These are phyloP conservation scores for Aspergillus pseudoterreus DNA, from an alignment of 2,329 filamentous ascomycete species.

Conservation along the genomic window DNA sequence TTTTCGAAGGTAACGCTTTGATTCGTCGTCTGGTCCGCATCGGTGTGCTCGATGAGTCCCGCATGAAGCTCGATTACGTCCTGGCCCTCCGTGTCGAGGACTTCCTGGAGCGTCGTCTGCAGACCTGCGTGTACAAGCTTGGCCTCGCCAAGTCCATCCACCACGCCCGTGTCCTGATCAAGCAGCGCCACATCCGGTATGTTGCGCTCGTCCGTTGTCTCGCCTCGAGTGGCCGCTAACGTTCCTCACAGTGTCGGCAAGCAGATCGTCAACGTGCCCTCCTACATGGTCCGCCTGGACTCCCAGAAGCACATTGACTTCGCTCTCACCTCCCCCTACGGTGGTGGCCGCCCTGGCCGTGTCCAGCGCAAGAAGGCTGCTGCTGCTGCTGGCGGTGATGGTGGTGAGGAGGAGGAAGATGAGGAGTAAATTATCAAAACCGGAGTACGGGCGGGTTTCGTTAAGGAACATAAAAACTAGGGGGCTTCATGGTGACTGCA, in stretches of 20 bases:
- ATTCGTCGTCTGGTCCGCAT: slow-evolving; percentile 99
- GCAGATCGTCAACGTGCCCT: slow-evolving; percentile 99
- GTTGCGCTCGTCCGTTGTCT: slow-evolving; percentile 14
- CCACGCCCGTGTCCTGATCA: slow-evolving; percentile 99
- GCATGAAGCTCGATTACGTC: slow-evolving; percentile 99
- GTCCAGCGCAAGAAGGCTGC: slow-evolving; percentile 99
- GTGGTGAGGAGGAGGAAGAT: slow-evolving; percentile 70
- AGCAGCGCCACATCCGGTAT: slow-evolving; percentile 94
- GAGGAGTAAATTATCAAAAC: slow-evolving; percentile 54
- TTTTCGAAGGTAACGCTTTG: slow-evolving; percentile 99
- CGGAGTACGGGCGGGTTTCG: slow-evolving; percentile 38
- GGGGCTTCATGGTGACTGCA: slow-evolving; percentile 37
- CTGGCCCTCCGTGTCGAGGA: slow-evolving; percentile 98
- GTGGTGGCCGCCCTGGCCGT: slow-evolving; percentile 93
- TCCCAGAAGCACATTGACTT: slow-evolving; percentile 99
- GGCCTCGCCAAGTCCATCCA: slow-evolving; percentile 99
- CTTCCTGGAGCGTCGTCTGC: slow-evolving; percentile 99
- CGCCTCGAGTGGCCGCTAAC: slow-evolving; percentile 1
- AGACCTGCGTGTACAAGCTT: slow-evolving; percentile 99
- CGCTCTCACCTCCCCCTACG: slow-evolving; percentile 93
- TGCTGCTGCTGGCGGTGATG: slow-evolving; percentile 71
- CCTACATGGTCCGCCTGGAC: slow-evolving; percentile 99
- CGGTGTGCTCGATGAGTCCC: slow-evolving; percentile 98
- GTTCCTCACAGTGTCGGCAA: slow-evolving; percentile 73
- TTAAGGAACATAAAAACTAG: slow-evolving; percentile 29